phyloP scores from a whole-genome alignment of 1,139 yeast genomes.

The Blastobotrys indianensis region DNA sequence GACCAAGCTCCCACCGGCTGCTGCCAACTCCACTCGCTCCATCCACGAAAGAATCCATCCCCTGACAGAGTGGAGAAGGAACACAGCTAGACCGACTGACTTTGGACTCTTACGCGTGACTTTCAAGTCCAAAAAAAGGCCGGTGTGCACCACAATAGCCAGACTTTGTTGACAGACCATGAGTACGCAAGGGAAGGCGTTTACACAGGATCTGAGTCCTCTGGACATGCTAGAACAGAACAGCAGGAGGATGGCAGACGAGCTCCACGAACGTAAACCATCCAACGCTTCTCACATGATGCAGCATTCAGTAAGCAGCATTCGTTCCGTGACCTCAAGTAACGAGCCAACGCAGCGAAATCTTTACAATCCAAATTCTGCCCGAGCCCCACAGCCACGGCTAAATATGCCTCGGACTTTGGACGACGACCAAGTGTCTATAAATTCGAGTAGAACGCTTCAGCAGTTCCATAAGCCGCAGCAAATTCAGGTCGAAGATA shows the following conservation, averaged over 20 bases:
- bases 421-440: background rate
- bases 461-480: background rate
- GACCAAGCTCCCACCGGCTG: too few species aligned
- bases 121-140: too few species aligned
- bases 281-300: background rate
- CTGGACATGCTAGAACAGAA: constrained; percentile 29
- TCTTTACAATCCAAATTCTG: background rate
- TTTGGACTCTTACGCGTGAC: too few species aligned
- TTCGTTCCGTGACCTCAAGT: background rate
- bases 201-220: constrained; percentile 26
- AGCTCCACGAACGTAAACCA: constrained; percentile 13
- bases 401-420: background rate
- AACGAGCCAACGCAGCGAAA: background rate
- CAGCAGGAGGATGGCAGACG: constrained; percentile 27
- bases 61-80: too few species aligned
- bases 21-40: too few species aligned
- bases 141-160: too few species aligned
- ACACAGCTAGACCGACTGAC: too few species aligned
- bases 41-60: too few species aligned
- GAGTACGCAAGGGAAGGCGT: constrained; percentile 9
- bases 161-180: too few species aligned
- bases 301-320: background rate
- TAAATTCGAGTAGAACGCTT: background rate
- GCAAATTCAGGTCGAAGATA: constrained; percentile 6
- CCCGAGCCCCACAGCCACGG: constrained; percentile 1